These are phyloP conservation scores for Gaultheria prostrata DNA, from an alignment of 148 eudicot species.

Conservation along the genomic window DNA sequence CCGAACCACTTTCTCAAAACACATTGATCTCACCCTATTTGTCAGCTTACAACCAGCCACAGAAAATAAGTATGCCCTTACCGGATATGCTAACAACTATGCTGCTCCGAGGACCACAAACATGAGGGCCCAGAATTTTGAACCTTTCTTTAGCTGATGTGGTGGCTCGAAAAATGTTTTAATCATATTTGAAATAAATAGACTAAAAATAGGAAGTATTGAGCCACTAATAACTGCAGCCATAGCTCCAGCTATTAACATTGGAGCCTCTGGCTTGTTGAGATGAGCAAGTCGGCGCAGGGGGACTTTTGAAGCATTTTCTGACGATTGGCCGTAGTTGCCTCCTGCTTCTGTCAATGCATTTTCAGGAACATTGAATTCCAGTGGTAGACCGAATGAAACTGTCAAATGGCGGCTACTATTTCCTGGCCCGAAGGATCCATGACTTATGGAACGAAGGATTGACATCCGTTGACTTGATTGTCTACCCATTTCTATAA, in stretches of 20 bases:
- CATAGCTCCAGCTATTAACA: slow-evolving; percentile 36
- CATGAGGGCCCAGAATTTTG: slow-evolving; percentile 46
- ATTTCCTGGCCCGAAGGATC: slow-evolving; percentile 47
- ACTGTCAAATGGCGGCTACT: slow-evolving; percentile 31
- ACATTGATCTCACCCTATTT: too few species aligned
- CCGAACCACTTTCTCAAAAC: too few species aligned
- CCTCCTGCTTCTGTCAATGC: slow-evolving; percentile 19
- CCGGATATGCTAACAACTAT: slow-evolving; percentile 30
- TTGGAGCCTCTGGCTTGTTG: slow-evolving; percentile 55
- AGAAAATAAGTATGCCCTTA: not conserved
- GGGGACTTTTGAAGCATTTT: slow-evolving; percentile 41
- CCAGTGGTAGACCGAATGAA: slow-evolving; percentile 37
- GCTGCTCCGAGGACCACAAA: slow-evolving; percentile 31
- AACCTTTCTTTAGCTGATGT: slow-evolving; percentile 30
- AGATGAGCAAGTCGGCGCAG: slow-evolving; percentile 48
- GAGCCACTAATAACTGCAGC: slow-evolving; percentile 37
- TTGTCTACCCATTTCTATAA: slow-evolving; percentile 27
- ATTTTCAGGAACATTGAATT: slow-evolving; percentile 20
- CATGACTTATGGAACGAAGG: slow-evolving; percentile 43
- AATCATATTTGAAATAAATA: slow-evolving; percentile 30
- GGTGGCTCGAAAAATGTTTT: slow-evolving; percentile 37
- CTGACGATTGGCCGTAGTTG: slow-evolving; percentile 2
- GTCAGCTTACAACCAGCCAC: too few species aligned
- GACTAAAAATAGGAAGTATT: slow-evolving; percentile 42
- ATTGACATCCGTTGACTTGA: slow-evolving; percentile 49